Percentiles rank a stretch among this genome's conserved stretches.
Conservation (phyloP, 1,139 yeast genomes). For the Debaryomyces sp. region DNA sequence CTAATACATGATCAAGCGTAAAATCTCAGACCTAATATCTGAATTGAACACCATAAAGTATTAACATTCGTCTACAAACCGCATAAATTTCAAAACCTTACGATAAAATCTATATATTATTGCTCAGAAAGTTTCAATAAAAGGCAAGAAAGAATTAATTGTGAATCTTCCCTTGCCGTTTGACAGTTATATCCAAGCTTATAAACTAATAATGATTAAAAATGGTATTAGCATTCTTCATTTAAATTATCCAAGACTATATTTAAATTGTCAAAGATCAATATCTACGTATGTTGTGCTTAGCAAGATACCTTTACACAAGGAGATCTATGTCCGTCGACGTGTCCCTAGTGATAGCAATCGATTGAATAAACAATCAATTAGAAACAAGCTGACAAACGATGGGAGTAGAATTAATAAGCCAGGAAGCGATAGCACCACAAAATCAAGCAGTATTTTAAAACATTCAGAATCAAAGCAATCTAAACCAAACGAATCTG, state of each 20-base stretch:
- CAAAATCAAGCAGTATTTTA: background rate
- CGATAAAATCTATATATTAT: background rate
- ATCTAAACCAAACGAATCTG: background rate
- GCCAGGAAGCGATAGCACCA: background rate
- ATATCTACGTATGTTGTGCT: background rate
- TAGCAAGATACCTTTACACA: background rate
- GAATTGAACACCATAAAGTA: background rate
- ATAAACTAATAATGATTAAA: conserved; percentile 5
- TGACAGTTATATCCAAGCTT: background rate
- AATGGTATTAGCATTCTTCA: conserved; percentile 2
- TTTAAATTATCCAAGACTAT: background rate
- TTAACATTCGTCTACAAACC: background rate
- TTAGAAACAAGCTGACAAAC: background rate
- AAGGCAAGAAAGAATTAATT: background rate
- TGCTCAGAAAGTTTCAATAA: background rate
- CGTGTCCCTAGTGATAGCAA: background rate
- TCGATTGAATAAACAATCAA: background rate
- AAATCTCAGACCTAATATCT: background rate
- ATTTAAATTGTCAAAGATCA: background rate
- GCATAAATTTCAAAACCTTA: background rate
- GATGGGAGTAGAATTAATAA: background rate
- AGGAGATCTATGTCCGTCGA: background rate
- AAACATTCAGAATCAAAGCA: background rate
- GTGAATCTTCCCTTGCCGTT: background rate
- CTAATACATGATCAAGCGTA: conserved; percentile 1